These are phyloP conservation scores for Talaromyces sp. DNA, from an alignment of 2,329 filamentous ascomycete species.

Conservation along the genomic window DNA sequence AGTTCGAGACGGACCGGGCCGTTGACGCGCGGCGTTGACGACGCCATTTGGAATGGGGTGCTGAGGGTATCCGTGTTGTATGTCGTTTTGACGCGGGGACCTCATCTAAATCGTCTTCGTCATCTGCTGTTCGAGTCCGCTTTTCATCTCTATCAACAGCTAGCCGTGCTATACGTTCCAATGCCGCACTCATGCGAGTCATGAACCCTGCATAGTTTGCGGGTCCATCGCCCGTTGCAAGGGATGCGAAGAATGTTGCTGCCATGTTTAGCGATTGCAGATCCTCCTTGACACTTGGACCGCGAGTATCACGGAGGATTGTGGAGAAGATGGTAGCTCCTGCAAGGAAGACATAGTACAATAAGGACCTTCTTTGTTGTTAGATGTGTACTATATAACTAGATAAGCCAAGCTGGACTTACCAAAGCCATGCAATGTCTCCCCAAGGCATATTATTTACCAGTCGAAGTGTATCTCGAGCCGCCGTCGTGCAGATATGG, in stretches of 20 bases:
- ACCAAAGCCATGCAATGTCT: slow-evolving; percentile 93
- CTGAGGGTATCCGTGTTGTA: slow-evolving; percentile 27
- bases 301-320: slow-evolving; percentile 86
- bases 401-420: slow-evolving; percentile 38
- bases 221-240: slow-evolving; percentile 75
- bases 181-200: slow-evolving; percentile 85
- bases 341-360: slow-evolving; percentile 93
- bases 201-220: slow-evolving; percentile 87
- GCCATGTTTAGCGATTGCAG: slow-evolving; percentile 84
- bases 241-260: slow-evolving; percentile 81
- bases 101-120: slow-evolving; percentile 24
- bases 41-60: slow-evolving; percentile 8
- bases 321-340: slow-evolving; percentile 91
- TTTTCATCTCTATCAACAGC: slow-evolving; percentile 88
- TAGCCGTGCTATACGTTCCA: slow-evolving; percentile 84
- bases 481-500: slow-evolving; percentile 83
- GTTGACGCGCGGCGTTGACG: slow-evolving; percentile 10
- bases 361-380: slow-evolving; percentile 63
- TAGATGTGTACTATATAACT: too few relatives aligned
- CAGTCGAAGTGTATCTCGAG: slow-evolving; percentile 83
- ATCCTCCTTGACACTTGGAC: slow-evolving; percentile 79
- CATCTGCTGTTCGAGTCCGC: slow-evolving; percentile 36
- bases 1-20: slow-evolving; percentile 7
- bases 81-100: slow-evolving; percentile 11
- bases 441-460: slow-evolving; percentile 93